phyloP scores from a whole-genome alignment of 2,329 filamentous ascomycete species.

The Colletotrichum tamarilloi region DNA sequence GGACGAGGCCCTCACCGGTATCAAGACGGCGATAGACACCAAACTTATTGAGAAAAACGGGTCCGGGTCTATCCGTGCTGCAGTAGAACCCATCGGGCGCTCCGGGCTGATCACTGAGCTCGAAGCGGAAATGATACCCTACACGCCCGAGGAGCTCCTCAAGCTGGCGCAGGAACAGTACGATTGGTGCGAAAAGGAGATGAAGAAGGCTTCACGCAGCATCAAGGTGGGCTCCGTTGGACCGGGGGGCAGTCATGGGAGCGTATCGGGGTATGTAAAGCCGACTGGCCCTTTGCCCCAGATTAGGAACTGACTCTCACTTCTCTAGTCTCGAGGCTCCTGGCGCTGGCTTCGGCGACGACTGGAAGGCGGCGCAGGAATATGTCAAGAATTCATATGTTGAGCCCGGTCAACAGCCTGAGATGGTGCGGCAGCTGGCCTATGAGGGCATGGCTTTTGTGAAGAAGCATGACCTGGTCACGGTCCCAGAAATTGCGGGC shows the following conservation, averaged over 20 bases:
- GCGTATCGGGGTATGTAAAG: constrained; percentile 9
- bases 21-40: constrained; percentile 51
- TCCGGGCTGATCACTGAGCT: constrained; percentile 63
- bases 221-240: constrained; percentile 42
- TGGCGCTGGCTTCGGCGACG: constrained; percentile 45
- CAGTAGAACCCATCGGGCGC: constrained; percentile 65
- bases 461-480: constrained; percentile 64
- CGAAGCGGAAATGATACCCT: constrained; percentile 67
- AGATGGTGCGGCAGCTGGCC: constrained; percentile 62
- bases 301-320: not conserved
- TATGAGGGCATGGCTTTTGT: constrained; percentile 65
- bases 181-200: constrained; percentile 65
- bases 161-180: constrained; percentile 62
- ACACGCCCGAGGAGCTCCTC: constrained; percentile 67
- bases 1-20: constrained; percentile 47
- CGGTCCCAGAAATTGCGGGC: constrained; percentile 60
- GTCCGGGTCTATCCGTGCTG: constrained; percentile 36
- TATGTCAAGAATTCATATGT: constrained; percentile 66
- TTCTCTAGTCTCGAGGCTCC: not conserved
- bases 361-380: constrained; percentile 66
- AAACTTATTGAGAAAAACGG: constrained; percentile 43
- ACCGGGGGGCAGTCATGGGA: not conserved
- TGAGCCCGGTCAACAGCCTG: constrained; percentile 62
- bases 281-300: not conserved
- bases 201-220: constrained; percentile 60